Evolutionary conservation across 495 filamentous ascomycete species (phyloP), one percentile per base, ranked within the genome.

Genomic region (Penicillium goetzii): DNA sequence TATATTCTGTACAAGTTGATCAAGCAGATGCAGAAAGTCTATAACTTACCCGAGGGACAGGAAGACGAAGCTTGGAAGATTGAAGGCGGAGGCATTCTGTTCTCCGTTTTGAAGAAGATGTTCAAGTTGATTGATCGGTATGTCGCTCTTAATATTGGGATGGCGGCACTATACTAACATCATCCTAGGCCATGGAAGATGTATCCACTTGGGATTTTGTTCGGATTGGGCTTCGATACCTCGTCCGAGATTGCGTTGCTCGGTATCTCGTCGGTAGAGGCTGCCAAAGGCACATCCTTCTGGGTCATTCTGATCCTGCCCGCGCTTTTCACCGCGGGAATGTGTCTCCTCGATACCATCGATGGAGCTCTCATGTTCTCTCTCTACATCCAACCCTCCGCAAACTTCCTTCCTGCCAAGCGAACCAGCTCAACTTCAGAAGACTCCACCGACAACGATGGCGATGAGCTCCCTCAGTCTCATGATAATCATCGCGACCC

Each of bases 251-350:
- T 99, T 69, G 95, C 95, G 0, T 80, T 99, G 3, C 76, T 99
- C 5, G 94, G 95, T 1, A 97, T 97, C 62, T 90, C 92, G 1
- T 90, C 89, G 25, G 86, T 99, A 4, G 87, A 97, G 72, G 93
- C 88, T 1, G 87, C 90, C 3, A 83, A 89, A 69, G 94, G 94
- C 21, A 97, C 92, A 17, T 90, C 86, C 32, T 88, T 97, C 59
- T 99, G 95, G 95, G 81, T 97, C 33, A 97, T 99, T 65, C 75
- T 99, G 32, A 91, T 99, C 53, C 97, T 97, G 58, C 95, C 95
- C 0, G 68, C 92, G 9, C 80, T 99, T 8, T 99, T 97, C 71
- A 97, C 95, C 2, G 92, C 89, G 3, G 93, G 92, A 64, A 96
- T 97, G 93, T 96, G 92, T 73, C 81, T 96, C 36, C 80, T 96